Base-by-base conservation (phyloP, 257 asterid genomes). In the Salvia splendens region DNA sequence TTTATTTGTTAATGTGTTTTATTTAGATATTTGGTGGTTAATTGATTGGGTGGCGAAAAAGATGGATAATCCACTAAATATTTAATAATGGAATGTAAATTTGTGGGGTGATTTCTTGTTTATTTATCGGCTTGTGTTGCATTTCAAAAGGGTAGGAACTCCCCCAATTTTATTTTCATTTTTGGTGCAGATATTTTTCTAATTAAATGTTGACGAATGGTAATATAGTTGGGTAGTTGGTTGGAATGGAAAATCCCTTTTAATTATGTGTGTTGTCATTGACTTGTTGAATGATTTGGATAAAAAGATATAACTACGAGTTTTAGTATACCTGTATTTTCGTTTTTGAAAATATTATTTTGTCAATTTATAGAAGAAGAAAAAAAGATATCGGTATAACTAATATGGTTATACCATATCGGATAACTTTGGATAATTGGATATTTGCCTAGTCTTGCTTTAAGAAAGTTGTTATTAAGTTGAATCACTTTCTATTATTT, bases 41-140 rank as follows among this genome's bases (percentile, higher is more conserved):
- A 43, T 52, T 43, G n/a, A 73, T 64, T 38, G 6, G 70, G 58
- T 43, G 67, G 64, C 67, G 76, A 69, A 60, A 64, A 65, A 47
- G 73, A 78, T 73, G 74, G 73, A 65, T 78, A 16, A 64, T 69
- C 78, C 81, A 71, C 77, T 45, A 46, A 54, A 43, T 42, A 43
- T 14, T 38, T 7, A 14, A 40, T 2, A 28, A 5, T 5, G 10
- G 33, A 43, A 33, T 40, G 30, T 68, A 16, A 49, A 15, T 60
- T 36, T 57, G 72, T 33, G 16, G 8, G 47, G 50, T 65, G 8
- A 10, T 14, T 57, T 67, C 20, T 58, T 38, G 5, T 33, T 33
- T 20, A 20, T 3, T 33, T 47, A 73, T 35, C 43, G 73, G 69
- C 65, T 67, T 60, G 41, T 53, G 64, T 61, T 67, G 51, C 69